Evolutionary conservation across 1,139 yeast species (phyloP), one percentile per base, ranked within the genome.

Genomic region (Candida neerlandica): DNA sequence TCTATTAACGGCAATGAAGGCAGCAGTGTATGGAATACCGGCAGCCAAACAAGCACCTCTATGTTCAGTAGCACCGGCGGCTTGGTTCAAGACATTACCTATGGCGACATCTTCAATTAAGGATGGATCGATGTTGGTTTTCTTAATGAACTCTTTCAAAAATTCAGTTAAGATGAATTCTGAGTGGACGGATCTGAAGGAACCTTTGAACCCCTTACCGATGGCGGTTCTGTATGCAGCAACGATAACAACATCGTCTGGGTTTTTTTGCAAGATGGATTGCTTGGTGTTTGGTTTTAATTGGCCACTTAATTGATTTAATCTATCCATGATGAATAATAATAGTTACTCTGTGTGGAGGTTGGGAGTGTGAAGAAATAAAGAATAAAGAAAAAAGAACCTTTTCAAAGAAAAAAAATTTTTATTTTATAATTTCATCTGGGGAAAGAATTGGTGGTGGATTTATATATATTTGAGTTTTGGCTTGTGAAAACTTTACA

Each of bases 11-110:
- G 96, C 94, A 59, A 84, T 74, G 59, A 92, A 89, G 12, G 96
- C 92, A 29, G 86, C 78, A 7, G 84, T 70, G 63, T 74, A 64
- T 53, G 81, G 81, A 53, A 76, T 70, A 56, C 80, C 80, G 23
- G 80, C 77, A 46, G 80, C 75, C 59, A 76, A 73, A 51, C 67
- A 60, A 47, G 81, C 97, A 47, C 96, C 97, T 64, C 96, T 80
- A 70, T 89, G 96, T 70, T 90, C 97, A 51, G 86, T 85, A 51
- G 92, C 96, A 63, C 97, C 97, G 41, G 96, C 95, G 52, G 96
- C 97, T 49, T 82, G 80, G 71, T 90, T 89, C 64, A 91, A 78
- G 42, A 90, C 97, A 66, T 92, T 91, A 62, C 97, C 97, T 56
- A 88, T 84, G 38, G 86, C 86, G 55, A 91, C 85, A 61, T 91